Conservation (phyloP, 345 rosid genomes). For the Citropsis articulata region DNA sequence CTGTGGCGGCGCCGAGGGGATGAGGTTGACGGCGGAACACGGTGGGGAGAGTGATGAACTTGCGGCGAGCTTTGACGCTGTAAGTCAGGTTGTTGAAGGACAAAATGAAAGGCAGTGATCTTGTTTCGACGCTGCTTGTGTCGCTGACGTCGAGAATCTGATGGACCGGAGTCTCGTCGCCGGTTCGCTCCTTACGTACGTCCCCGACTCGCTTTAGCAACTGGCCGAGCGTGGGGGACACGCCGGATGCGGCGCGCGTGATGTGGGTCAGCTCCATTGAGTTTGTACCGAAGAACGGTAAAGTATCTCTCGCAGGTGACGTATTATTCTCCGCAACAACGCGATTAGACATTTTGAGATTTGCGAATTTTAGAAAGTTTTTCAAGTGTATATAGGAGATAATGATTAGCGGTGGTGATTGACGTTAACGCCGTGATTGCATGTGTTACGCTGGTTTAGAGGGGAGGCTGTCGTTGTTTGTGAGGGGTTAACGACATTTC, state of each 20-base stretch:
- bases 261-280: constrained; percentile 41
- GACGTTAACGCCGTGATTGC: not conserved
- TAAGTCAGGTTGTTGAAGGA: constrained; percentile 75
- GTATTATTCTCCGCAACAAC: constrained; percentile 31
- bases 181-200: constrained; percentile 51
- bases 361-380: not conserved
- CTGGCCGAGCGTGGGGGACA: constrained; percentile 65
- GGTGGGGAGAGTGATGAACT: constrained; percentile 34
- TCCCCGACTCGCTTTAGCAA: constrained; percentile 75
- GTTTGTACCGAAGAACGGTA: constrained; percentile 30
- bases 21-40: constrained; percentile 19
- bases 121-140: constrained; percentile 25
- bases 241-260: not conserved
- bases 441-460: not conserved
- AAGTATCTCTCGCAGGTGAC: constrained; percentile 16
- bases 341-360: constrained; percentile 40
- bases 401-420: not conserved
- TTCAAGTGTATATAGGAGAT: not conserved
- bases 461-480: not conserved
- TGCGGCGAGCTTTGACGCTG: constrained; percentile 59
- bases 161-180: constrained; percentile 81
- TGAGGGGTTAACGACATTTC: not conserved
- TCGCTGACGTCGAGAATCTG: constrained; percentile 37
- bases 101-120: constrained; percentile 61
- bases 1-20: constrained; percentile 17